Evolutionary conservation across 208 protist species (phyloP).

Genomic region (Acanthamoeba sp.): DNA sequence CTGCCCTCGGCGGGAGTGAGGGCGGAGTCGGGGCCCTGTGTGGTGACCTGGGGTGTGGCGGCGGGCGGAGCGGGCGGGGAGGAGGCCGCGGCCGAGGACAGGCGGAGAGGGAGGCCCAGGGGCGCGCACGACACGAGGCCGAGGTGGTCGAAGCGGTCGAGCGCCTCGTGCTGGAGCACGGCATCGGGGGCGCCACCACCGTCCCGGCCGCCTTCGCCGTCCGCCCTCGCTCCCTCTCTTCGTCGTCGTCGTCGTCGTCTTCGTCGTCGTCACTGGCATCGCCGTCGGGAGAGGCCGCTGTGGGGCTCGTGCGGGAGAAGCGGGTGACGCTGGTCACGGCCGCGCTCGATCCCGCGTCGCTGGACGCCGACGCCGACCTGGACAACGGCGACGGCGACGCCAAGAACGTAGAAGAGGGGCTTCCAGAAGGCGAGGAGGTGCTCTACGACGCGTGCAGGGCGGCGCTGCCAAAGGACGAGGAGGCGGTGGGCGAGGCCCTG

Average conservation of each 20-base stretch:
- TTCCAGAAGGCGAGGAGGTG: background rate
- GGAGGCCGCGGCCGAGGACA: background rate
- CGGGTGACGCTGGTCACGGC: background rate
- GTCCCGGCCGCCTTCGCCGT: slow-evolving; percentile 48
- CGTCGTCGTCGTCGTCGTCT: background rate
- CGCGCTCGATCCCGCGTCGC: background rate
- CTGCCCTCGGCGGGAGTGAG: background rate
- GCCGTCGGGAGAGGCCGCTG: background rate
- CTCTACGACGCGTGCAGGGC: background rate
- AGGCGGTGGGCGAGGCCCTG: slow-evolving; percentile 10
- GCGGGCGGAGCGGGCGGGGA: background rate
- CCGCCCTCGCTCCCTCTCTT: background rate
- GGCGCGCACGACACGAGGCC: background rate
- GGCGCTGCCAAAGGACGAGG: background rate
- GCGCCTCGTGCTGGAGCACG: background rate
- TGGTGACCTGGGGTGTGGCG: background rate
- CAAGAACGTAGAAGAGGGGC: background rate
- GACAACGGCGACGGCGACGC: background rate
- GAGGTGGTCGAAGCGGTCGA: slow-evolving; percentile 42
- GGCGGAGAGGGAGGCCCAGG: background rate
- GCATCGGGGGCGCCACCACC: slow-evolving; percentile 48
- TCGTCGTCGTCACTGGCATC: background rate
- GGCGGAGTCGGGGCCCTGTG: background rate
- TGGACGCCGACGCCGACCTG: background rate
- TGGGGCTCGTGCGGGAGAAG: slow-evolving; percentile 22